Evolutionary conservation across 2,329 filamentous ascomycete species (phyloP), one percentile per base, ranked within the genome.

Genomic region (Colletotrichum liaoningense): DNA sequence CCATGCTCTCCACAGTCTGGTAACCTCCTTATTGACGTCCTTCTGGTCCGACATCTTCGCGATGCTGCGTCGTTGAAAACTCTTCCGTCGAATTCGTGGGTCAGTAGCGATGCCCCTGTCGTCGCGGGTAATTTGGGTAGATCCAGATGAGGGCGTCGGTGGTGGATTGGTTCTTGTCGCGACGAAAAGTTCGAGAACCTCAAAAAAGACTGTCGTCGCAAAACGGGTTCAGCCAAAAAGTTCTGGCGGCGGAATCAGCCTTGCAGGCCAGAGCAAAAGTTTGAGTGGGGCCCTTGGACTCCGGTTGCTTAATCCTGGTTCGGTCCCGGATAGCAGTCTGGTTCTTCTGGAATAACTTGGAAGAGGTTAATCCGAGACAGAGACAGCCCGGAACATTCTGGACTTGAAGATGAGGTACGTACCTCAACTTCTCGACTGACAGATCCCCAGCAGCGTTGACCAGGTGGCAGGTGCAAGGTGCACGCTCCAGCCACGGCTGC

Each of bases 1-100:
- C 91, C 94, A 97, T 79, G 95, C 95, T 83, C 96, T 94, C 96
- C 97, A 99, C 78, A 98, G 91, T 81, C 94, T 92, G 79, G 89
- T 86, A 62, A 88, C 83, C 83, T 87, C 85, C 81, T 88, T 88
- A 77, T 86, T 87, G 76, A 84, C 85, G 57, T 87, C 83, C 69
- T 87, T 87, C 66, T 86, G 84, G 81, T 80, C 80, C 76, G 84
- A 83, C 84, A 86, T 85, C 49, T 67, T 78, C 74, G 58, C 49
- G 62, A 42, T 14, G 42, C 46, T 62, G 58, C 42, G 60, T 52
- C 42, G 24, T 56, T 22, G 46, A 63, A 24, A 7, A 3, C 26
- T n/a, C 35, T 65, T 19, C 56, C 60, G 56, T 30, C 33, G 8
- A 63, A 22, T 55, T 49, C 30, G 49, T 22, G 8, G 5, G 9